Percentiles rank a stretch among this genome's conserved stretches.
Conservation (phyloP, 345 rosid genomes). For the Acer yangbiense region DNA sequence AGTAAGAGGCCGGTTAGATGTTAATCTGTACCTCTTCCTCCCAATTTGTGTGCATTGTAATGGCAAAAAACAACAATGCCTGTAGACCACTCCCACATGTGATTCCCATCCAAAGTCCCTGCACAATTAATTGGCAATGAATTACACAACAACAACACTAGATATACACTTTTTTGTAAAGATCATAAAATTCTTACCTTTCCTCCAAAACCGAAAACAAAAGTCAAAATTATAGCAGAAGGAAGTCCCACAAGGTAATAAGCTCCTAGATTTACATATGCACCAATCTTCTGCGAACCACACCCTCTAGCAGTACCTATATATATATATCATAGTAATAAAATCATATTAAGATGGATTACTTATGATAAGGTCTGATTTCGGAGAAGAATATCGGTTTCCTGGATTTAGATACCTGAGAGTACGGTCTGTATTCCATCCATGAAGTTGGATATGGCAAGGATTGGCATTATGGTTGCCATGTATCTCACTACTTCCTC, state of each 20-base stretch:
- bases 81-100: slow-evolving; percentile 36
- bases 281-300: slow-evolving; percentile 41
- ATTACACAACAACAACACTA: not conserved
- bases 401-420: slow-evolving; percentile 23
- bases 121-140: not conserved
- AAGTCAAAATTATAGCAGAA: slow-evolving; percentile 26
- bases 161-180: not conserved
- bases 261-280: slow-evolving; percentile 34
- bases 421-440: slow-evolving; percentile 44
- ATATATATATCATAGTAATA: not conserved
- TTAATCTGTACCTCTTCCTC: slow-evolving; percentile 21
- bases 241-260: slow-evolving; percentile 41
- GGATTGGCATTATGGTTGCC: slow-evolving; percentile 33
- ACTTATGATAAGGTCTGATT: no score
- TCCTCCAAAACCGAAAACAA: slow-evolving; percentile 32
- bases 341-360: no score
- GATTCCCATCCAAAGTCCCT: slow-evolving; percentile 51
- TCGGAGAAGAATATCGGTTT: no score
- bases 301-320: slow-evolving; percentile 45
- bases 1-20: no score
- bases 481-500: slow-evolving; percentile 24
- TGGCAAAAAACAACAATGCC: slow-evolving; percentile 27
- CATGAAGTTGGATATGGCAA: slow-evolving; percentile 43
- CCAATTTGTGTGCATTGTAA: slow-evolving; percentile 35
- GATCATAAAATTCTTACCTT: slow-evolving; percentile 23